phyloP scores from a whole-genome alignment of 768 basidiomycete genomes.

The Hericium alpestre region DNA sequence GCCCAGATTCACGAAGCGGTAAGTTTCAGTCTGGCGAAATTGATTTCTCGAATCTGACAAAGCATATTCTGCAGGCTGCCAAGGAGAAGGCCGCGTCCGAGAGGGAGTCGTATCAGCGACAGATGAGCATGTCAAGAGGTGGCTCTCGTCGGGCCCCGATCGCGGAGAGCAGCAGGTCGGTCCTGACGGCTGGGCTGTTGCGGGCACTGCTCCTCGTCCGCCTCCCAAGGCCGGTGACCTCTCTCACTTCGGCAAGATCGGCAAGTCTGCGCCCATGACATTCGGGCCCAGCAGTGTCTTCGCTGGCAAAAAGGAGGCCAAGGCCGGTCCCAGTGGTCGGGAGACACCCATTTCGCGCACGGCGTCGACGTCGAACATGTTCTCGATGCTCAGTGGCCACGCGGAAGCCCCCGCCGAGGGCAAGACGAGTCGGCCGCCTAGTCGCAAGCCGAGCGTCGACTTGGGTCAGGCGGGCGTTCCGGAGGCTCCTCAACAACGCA shows the following conservation, averaged over 20 bases:
- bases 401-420: constrained; percentile 45
- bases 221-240: constrained; percentile 77
- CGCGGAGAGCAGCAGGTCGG: constrained; percentile 38
- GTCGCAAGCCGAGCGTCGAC: constrained; percentile 43
- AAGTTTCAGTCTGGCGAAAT: constrained; percentile 20
- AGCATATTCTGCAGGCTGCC: constrained; percentile 43
- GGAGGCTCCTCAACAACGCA: constrained; percentile 47
- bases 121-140: constrained; percentile 75
- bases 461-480: constrained; percentile 33
- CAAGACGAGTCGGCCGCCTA: constrained; percentile 43
- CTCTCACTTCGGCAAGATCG: constrained; percentile 83
- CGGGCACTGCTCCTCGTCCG: constrained; percentile 30
- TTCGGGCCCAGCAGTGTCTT: constrained; percentile 86
- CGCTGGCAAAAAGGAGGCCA: constrained; percentile 49
- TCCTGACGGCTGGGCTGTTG: constrained; percentile 76
- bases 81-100: constrained; percentile 86
- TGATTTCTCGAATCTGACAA: too few species aligned
- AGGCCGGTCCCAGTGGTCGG: constrained; percentile 32
- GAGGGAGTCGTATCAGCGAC: constrained; percentile 54
- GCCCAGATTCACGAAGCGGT: constrained; percentile 83
- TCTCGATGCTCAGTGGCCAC: constrained; percentile 69
- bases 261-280: constrained; percentile 49
- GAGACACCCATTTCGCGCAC: constrained; percentile 66
- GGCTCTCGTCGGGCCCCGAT: constrained; percentile 78
- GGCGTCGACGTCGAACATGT: constrained; percentile 79